These are phyloP conservation scores for Entomortierella beljakovae DNA, from an alignment of 192 early-diverging fungal genomes.

Conservation along the genomic window DNA sequence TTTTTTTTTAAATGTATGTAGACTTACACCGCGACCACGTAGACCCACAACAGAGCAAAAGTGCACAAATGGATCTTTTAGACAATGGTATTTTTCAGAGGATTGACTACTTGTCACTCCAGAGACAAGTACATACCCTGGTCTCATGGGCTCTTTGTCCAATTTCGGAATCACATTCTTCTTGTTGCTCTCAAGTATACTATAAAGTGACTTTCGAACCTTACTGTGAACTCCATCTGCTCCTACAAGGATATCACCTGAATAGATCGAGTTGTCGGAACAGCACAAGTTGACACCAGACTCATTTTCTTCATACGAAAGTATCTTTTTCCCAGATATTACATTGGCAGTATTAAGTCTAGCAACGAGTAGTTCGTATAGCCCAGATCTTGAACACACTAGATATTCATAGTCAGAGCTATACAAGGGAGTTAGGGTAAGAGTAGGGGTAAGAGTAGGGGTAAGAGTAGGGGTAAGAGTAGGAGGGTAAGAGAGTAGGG, in stretches of 20 bases:
- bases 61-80: slow-evolving; percentile 18
- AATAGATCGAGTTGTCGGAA: slow-evolving; percentile 35
- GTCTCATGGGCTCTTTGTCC: not conserved
- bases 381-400: slow-evolving; percentile 13
- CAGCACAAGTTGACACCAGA: slow-evolving; percentile 30
- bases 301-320: slow-evolving; percentile 27
- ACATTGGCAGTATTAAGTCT: slow-evolving; percentile 23
- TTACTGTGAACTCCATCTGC: slow-evolving; percentile 50
- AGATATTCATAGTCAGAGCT: slow-evolving; percentile 16
- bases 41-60: not conserved
- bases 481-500: too few species aligned
- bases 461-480: not conserved
- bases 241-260: slow-evolving; percentile 54
- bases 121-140: not conserved
- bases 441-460: not conserved
- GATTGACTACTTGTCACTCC: not conserved
- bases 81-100: slow-evolving; percentile 6
- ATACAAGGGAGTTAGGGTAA: not conserved
- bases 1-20: not conserved
- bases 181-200: not conserved
- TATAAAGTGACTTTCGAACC: slow-evolving; percentile 29
- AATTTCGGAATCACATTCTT: slow-evolving; percentile 4
- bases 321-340: slow-evolving; percentile 36
- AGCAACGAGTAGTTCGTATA: slow-evolving; percentile 19
- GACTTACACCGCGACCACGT: slow-evolving; percentile 6